These are phyloP conservation scores for Aspergillus nidulans DNA, from an alignment of 495 filamentous ascomycete genomes.

Conservation along the genomic window DNA sequence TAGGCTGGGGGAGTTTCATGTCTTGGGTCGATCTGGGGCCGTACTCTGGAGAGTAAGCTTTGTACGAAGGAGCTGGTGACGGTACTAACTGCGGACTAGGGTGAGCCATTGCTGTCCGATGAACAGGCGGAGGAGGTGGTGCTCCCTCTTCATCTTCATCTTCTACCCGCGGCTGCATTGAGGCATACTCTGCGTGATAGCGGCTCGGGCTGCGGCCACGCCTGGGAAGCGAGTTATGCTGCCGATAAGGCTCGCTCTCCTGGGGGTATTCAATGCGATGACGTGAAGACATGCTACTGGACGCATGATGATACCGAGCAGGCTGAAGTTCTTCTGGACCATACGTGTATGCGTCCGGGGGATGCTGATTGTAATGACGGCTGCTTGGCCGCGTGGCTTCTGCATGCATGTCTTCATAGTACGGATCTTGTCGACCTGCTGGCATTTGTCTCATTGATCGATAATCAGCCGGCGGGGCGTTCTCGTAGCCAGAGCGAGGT, in stretches of 20 bases:
- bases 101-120: slow-evolving; percentile 36
- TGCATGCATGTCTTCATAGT: slow-evolving; percentile 17
- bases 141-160: slow-evolving; percentile 55
- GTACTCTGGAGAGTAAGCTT: slow-evolving; percentile 33
- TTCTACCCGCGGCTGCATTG: slow-evolving; percentile 66
- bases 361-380: slow-evolving; percentile 14
- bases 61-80: slow-evolving; percentile 26
- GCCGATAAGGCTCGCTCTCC: slow-evolving; percentile 7
- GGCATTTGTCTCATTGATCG: slow-evolving; percentile 20
- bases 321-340: slow-evolving; percentile 6
- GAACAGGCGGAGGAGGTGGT: slow-evolving; percentile 48
- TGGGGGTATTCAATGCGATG: slow-evolving; percentile 16
- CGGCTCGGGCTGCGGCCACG: slow-evolving; percentile 13
- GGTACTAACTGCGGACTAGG: slow-evolving; percentile 25
- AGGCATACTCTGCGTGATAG: slow-evolving; percentile 40
- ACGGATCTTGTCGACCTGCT: slow-evolving; percentile 7
- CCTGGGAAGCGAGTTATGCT: slow-evolving; percentile 21
- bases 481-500: slow-evolving; percentile 29
- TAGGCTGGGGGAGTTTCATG: slow-evolving; percentile 13
- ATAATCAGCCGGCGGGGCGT: slow-evolving; percentile 25
- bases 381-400: slow-evolving; percentile 17
- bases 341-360: slow-evolving; percentile 11
- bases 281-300: slow-evolving; percentile 11
- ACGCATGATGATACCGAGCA: slow-evolving; percentile 12
- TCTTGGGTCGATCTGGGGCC: slow-evolving; percentile 18